phyloP scores from a whole-genome alignment of 495 filamentous ascomycete genomes.

The Clohesyomyces aquaticus region DNA sequence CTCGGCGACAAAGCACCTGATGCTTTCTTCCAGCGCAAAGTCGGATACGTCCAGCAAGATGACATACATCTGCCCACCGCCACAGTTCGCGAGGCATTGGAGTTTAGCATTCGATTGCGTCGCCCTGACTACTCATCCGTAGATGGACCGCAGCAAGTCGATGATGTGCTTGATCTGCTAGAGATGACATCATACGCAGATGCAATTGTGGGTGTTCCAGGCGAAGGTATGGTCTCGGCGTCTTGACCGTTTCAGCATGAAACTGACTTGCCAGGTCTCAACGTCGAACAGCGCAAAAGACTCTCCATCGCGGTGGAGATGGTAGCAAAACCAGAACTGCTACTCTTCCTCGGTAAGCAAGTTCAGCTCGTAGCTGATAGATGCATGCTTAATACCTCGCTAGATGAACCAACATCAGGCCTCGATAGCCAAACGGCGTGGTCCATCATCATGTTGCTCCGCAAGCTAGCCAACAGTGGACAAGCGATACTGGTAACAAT shows the following conservation, averaged over 20 bases:
- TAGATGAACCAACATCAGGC: constrained; percentile 24
- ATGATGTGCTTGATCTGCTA: constrained; percentile 11
- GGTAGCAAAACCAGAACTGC: constrained; percentile 33
- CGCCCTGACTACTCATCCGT: not conserved
- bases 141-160: constrained; percentile 17
- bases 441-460: constrained; percentile 18
- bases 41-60: constrained; percentile 35
- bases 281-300: constrained; percentile 34
- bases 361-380: not conserved
- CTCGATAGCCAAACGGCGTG: constrained; percentile 27
- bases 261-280: constrained; percentile 22
- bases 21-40: constrained; percentile 23
- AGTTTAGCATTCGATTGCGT: constrained; percentile 24
- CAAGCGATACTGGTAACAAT: constrained; percentile 25
- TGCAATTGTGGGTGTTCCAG: constrained; percentile 24
- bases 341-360: constrained; percentile 31
- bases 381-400: not conserved
- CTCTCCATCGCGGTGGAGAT: constrained; percentile 34
- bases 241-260: not conserved
- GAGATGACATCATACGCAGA: constrained; percentile 27
- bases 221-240: constrained; percentile 6
- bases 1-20: constrained; percentile 13
- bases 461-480: constrained; percentile 29
- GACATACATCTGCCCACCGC: constrained; percentile 31
- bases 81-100: constrained; percentile 32